Evolutionary conservation across 2,329 filamentous ascomycete genomes (phyloP), one percentile per base, ranked within the genome.

Genomic region (Hortaea werneckii): DNA sequence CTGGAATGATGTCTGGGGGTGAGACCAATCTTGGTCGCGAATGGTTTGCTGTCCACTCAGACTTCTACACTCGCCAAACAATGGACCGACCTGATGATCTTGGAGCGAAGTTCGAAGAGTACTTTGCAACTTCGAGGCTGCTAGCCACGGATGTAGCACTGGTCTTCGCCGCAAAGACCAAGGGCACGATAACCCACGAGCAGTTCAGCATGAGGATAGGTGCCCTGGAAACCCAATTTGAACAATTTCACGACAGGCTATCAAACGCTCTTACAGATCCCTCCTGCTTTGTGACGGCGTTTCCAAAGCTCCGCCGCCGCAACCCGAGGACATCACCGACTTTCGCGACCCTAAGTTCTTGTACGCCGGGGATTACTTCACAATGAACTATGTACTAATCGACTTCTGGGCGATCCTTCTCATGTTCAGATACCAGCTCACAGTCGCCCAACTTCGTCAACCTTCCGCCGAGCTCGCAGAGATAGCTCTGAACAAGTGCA

Each of bases 101-200:
- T 5, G 68, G 71, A 2, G 81, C 80, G 68, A 81, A 80, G 52
- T 77, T 87, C 32, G 61, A 65, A 37, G 75, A 79, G 26, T 77
- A 78, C 35, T 76, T 82, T 29, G 78, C 84, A 1, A 73, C 76
- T 29, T 73, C 85, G 44, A 79, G 86, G 10, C 69, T 89, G 10
- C 78, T 94, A 29, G 85, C 84, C 1, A 80, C 84, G 60, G 87
- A 95, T 48, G 84, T 94, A 69, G 82, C 87, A 1, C 74, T 83
- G 9, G 71, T 95, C 2, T 87, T 89, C 60, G 81, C 85, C 0
- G 78, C 76, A 51, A 77, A 80, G 38, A 77, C 75, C 28, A 79
- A 78, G 50, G 77, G 79, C 9, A 74, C 81, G 49, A 76, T 94
- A 41, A 70, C 76, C 4, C 76, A 84, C 30, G 75, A 79, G 7